Conservation (phyloP, 2,329 filamentous ascomycete genomes). For the Akanthomyces uredinophilus region DNA sequence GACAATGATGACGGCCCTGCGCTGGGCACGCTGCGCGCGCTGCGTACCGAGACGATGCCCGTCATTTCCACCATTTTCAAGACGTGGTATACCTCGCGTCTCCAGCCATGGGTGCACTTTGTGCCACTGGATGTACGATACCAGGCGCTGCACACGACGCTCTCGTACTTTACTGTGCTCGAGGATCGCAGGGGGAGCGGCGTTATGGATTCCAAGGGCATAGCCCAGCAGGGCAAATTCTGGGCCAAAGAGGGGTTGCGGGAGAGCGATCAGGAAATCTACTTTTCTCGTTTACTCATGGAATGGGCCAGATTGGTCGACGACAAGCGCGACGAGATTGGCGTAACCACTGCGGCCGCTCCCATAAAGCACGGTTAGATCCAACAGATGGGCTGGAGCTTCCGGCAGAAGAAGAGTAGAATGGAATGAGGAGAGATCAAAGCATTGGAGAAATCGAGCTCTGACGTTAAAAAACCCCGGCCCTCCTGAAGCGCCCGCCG, state of each 20-base stretch:
- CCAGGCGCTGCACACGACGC: slow-evolving; percentile 66
- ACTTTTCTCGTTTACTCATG: slow-evolving; percentile 70
- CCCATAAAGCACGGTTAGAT: background rate
- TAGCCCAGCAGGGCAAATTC: slow-evolving; percentile 58
- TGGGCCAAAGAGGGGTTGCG: slow-evolving; percentile 62
- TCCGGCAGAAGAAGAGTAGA: background rate
- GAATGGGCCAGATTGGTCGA: slow-evolving; percentile 71
- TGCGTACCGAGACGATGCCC: slow-evolving; percentile 63
- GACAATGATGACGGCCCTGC: slow-evolving; percentile 67
- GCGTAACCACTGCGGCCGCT: slow-evolving; percentile 17
- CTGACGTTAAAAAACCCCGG: background rate
- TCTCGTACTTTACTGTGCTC: slow-evolving; percentile 62
- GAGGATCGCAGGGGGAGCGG: slow-evolving; percentile 41
- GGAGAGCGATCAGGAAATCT: slow-evolving; percentile 73
- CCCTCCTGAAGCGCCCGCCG: slow-evolving; percentile 1
- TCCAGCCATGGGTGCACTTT: slow-evolving; percentile 75
- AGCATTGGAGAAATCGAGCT: background rate
- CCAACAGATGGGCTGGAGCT: background rate
- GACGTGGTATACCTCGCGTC: slow-evolving; percentile 72
- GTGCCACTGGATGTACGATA: slow-evolving; percentile 70
- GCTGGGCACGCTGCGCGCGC: slow-evolving; percentile 51
- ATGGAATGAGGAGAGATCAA: background rate
- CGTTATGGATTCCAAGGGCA: slow-evolving; percentile 56
- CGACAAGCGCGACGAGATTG: slow-evolving; percentile 49
- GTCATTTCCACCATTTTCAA: slow-evolving; percentile 69